phyloP scores from a whole-genome alignment of 228 moss, liverwort and hornwort species.

The Sphagnum magellanicum region DNA sequence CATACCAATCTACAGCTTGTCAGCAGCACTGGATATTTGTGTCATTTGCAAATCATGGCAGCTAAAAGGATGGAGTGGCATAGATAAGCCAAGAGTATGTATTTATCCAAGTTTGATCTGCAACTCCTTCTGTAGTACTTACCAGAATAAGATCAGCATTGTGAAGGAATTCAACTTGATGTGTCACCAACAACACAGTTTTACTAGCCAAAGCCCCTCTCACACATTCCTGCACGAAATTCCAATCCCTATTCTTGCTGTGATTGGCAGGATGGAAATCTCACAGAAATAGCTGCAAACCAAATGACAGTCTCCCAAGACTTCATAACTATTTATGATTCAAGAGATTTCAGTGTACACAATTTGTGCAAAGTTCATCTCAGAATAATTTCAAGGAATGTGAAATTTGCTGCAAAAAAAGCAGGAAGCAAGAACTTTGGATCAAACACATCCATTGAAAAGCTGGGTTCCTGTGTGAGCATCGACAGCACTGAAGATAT shows the following conservation, averaged over 20 bases:
- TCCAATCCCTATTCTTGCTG: background rate
- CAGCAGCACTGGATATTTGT: no score
- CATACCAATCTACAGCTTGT: no score
- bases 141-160: conserved; percentile 67
- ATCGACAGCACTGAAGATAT: conserved; percentile 68
- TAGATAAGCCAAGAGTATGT: no score
- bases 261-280: background rate
- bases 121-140: background rate
- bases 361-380: background rate
- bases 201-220: conserved; percentile 47
- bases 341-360: conserved; percentile 1
- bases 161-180: conserved; percentile 60
- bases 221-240: conserved; percentile 42
- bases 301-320: background rate
- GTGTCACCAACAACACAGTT: conserved; percentile 65
- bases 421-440: no score
- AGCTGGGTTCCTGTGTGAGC: conserved; percentile 59
- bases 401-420: background rate
- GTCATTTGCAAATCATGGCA: no score
- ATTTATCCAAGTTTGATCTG: no score
- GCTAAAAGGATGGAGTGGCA: no score
- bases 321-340: background rate
- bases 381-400: background rate
- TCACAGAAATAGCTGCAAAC: background rate
- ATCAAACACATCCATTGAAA: conserved; percentile 29